These are phyloP conservation scores for Conticribra weissflogii DNA, from an alignment of 108 stramenopile species.

Conservation along the genomic window DNA sequence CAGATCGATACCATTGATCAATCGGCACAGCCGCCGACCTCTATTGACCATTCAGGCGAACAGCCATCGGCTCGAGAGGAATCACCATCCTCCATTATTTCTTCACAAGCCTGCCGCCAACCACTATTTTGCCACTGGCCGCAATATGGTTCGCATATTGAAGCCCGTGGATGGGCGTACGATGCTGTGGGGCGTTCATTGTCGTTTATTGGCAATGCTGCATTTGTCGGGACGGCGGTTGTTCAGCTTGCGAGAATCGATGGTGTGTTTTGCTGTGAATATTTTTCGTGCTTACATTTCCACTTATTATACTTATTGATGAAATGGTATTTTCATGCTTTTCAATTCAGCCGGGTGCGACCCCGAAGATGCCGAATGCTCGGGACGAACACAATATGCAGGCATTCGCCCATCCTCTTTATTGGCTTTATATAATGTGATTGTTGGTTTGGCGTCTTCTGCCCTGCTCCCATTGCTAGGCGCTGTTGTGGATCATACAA, in stretches of 20 bases:
- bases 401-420: slow-evolving; percentile 77
- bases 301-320: too few species aligned
- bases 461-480: slow-evolving; percentile 67
- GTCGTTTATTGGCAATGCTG: slow-evolving; percentile 60
- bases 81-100: too few species aligned
- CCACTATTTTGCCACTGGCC: slow-evolving; percentile 25
- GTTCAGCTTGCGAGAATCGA: slow-evolving; percentile 64
- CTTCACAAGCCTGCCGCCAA: too few species aligned
- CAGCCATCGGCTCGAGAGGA: too few species aligned
- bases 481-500: slow-evolving; percentile 78
- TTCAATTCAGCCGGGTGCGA: slow-evolving; percentile 55
- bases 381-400: slow-evolving; percentile 41
- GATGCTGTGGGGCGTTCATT: slow-evolving; percentile 54
- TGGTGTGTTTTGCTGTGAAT: not conserved
- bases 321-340: too few species aligned
- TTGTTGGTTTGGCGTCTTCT: slow-evolving; percentile 63
- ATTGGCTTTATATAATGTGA: slow-evolving; percentile 64
- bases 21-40: too few species aligned
- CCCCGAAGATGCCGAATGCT: slow-evolving; percentile 57
- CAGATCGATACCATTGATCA: too few species aligned
- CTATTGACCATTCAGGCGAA: too few species aligned
- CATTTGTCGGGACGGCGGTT: slow-evolving; percentile 70
- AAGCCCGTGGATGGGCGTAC: slow-evolving; percentile 73
- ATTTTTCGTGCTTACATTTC: not conserved
- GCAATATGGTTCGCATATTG: slow-evolving; percentile 53